Evolutionary conservation across 2,329 filamentous ascomycete genomes (phyloP).

Genomic region (Botrytis deweyae): DNA sequence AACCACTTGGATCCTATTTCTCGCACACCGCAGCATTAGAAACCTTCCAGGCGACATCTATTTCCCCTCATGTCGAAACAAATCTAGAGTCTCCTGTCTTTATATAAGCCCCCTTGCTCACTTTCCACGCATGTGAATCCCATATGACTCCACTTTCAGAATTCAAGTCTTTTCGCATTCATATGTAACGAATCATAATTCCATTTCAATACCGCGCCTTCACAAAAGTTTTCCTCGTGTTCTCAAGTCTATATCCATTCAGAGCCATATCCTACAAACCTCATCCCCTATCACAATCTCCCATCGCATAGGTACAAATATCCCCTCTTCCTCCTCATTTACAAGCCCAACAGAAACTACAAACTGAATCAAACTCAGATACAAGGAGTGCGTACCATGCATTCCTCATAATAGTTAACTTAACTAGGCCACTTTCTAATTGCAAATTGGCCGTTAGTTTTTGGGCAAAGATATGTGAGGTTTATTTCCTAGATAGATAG

Average conservation of each 20-base stretch:
- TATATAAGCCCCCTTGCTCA: rapidly evolving
- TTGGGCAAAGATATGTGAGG: rapidly evolving
- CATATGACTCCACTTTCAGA: too few species aligned
- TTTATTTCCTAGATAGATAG: too few species aligned
- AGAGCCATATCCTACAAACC: background rate
- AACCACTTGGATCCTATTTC: rapidly evolving
- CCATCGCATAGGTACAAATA: background rate
- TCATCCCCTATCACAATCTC: too few species aligned
- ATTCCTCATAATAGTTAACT: background rate
- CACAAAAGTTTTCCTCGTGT: too few species aligned
- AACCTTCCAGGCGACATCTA: background rate
- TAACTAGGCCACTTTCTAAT: background rate
- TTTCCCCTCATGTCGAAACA: background rate
- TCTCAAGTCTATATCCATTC: background rate
- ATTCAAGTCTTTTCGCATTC: too few species aligned
- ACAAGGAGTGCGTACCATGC: background rate
- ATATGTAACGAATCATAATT: too few species aligned
- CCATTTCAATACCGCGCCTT: too few species aligned
- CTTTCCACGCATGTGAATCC: too few species aligned
- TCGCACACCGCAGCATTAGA: background rate
- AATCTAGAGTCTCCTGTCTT: background rate
- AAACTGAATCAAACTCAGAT: too few species aligned
- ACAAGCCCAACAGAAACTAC: too few species aligned
- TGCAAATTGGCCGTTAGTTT: too few species aligned
- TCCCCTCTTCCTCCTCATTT: too few species aligned